Percentiles rank a stretch among this genome's conserved stretches.
phyloP scores from a whole-genome alignment of 2,329 filamentous ascomycete species.

The Nemania serpens region DNA sequence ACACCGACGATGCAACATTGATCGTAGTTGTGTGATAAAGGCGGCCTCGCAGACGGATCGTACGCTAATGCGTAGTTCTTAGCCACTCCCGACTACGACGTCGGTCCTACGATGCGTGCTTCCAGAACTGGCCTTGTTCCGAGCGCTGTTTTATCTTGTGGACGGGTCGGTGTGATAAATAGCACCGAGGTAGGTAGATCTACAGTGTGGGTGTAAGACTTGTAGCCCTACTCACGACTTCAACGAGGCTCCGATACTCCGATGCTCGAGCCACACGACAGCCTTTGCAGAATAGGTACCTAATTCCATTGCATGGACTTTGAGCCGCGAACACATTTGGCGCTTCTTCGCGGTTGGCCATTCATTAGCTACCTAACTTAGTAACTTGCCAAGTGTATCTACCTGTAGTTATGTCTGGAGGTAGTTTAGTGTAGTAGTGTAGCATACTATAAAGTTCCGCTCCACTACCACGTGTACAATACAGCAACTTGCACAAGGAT shows the following conservation, averaged over 20 bases:
- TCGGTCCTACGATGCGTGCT: not conserved
- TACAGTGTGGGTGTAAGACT: no score
- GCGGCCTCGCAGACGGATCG: slow-evolving; percentile 3
- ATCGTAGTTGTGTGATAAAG: not conserved
- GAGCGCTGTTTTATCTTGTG: slow-evolving; percentile 5
- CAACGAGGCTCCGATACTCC: no score
- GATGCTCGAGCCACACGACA: no score
- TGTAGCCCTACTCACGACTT: no score
- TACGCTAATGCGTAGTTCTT: slow-evolving; percentile 5
- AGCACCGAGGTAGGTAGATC: no score
- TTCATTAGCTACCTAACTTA: no score
- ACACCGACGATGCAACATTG: not conserved
- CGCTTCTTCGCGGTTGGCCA: no score
- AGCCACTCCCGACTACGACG: not conserved
- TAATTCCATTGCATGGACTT: no score
- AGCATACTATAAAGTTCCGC: not conserved
- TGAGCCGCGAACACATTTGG: no score
- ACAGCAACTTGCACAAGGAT: slow-evolving; percentile 1
- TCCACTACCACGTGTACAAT: slow-evolving; percentile 13
- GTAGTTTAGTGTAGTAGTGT: not conserved
- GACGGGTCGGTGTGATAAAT: slow-evolving; percentile 7
- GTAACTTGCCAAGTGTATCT: no score
- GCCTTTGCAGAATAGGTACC: no score
- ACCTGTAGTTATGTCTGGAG: no score
- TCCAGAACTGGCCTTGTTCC: not conserved